Base-by-base conservation (phyloP, 345 rosid species). In the Camelina laxa region DNA sequence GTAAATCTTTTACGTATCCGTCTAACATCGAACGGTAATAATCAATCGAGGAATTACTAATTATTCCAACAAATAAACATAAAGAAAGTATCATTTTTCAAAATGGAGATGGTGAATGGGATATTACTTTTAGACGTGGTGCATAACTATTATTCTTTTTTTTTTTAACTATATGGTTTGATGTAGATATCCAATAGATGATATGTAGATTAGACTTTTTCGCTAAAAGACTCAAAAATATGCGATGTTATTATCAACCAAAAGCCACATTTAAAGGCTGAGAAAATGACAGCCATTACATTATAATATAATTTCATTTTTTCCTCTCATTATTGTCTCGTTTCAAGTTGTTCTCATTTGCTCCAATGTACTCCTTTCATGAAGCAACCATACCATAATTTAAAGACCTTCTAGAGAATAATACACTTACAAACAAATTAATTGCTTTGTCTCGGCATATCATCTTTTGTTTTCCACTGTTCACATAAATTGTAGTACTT, bases 261-360 rank as follows among this genome's bases (percentile, higher is more conserved):
- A 76, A 77, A 77, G 80, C 76, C 80, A 70, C 76, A 77, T 77
- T 71, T 71, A 77, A 77, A 77, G 80, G 76, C 76, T 30, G 21
- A 48, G 80, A 77, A 55, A 77, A 77, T 58, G 80, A 77, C 68
- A 77, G 24, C 80, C 80, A 77, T 58, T 65, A 71, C 76, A 77
- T 57, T 77, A 65, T 70, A 65, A 65, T 55, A 70, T 19, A 39
- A 9, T 70, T 55, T 64, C 50, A 4, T 12, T 44, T 10, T 70
- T n/a, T 42, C 3, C 2, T 39, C 20, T 7, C 65, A 55, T 63
- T 70, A 48, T 55, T 76, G 80, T 38, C 72, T 56, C 9, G 9
- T 36, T 74, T 74, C 53, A 58, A 65, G 56, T 64, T 70, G 59
- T 65, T 65, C 60, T n/a, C 47, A 48, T 63, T 44, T 67, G 63